Conservation (phyloP, 202 grass and related monocot genomes). For the Panicum hallii region DNA sequence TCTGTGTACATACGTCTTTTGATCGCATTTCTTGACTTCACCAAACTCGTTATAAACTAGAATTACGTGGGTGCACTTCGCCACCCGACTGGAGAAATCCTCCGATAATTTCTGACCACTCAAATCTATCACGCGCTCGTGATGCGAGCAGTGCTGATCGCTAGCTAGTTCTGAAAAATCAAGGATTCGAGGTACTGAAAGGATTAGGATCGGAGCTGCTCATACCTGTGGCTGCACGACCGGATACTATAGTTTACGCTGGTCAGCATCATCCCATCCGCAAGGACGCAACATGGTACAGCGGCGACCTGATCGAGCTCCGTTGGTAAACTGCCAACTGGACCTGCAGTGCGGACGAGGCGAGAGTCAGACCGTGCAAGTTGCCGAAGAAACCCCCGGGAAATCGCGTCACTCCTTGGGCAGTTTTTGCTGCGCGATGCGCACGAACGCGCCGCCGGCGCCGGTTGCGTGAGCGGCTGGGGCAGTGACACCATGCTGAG, state of each 20-base stretch:
- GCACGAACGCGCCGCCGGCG: constrained; percentile 22
- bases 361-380: neutral
- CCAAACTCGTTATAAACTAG: too few species aligned
- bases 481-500: constrained; percentile 47
- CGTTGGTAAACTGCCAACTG: constrained; percentile 38
- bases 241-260: neutral
- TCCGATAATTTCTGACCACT: neutral
- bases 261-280: neutral
- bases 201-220: neutral
- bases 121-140: neutral
- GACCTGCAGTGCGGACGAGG: constrained; percentile 18
- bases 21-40: too few species aligned
- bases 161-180: neutral
- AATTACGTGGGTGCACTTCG: too few species aligned
- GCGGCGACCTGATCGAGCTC: constrained; percentile 5
- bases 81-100: too few species aligned
- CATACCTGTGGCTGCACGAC: constrained; percentile 3
- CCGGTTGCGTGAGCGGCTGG: neutral
- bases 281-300: neutral
- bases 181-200: neutral
- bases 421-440: constrained; percentile 14
- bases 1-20: too few species aligned
- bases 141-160: neutral
- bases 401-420: neutral
- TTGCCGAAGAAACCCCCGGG: neutral